Evolutionary conservation across 2,329 filamentous ascomycete genomes (phyloP).

Genomic region (Graphiopsis chlorocephala): DNA sequence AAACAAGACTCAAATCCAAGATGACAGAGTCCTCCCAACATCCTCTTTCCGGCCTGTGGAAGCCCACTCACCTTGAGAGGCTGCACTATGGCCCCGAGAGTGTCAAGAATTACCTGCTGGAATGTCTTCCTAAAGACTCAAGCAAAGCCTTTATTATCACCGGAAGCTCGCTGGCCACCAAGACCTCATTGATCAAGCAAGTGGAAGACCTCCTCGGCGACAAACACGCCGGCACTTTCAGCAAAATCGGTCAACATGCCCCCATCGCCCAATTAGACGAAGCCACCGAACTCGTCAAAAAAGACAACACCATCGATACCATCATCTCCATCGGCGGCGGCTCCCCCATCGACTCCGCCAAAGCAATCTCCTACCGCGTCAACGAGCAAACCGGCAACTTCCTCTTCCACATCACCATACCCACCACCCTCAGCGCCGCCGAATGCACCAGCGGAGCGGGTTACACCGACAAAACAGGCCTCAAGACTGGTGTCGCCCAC

Average conservation of each 20-base stretch:
- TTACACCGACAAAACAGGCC: conserved; percentile 49
- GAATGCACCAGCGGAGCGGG: conserved; percentile 55
- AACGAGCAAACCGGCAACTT: conserved; percentile 42
- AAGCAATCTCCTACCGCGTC: conserved; percentile 46
- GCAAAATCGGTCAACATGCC: conserved; percentile 55
- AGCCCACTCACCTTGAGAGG: conserved; percentile 48
- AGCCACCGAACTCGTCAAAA: conserved; percentile 47
- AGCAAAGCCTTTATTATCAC: conserved; percentile 60
- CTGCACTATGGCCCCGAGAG: conserved; percentile 51
- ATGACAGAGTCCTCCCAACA: conserved; percentile 45
- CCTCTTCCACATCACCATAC: conserved; percentile 48
- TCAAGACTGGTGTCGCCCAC: conserved; percentile 49
- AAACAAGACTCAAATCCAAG: conserved; percentile 33
- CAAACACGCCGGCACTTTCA: conserved; percentile 53
- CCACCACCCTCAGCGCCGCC: conserved; percentile 51
- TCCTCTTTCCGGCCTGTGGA: conserved; percentile 51
- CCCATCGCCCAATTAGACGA: conserved; percentile 54
- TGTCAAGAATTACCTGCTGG: conserved; percentile 47
- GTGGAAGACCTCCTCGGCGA: conserved; percentile 49
- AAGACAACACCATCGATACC: conserved; percentile 50
- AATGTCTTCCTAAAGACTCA: conserved; percentile 41
- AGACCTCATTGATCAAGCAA: conserved; percentile 52
- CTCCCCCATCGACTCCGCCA: conserved; percentile 53
- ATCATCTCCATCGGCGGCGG: conserved; percentile 57
- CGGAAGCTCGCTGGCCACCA: conserved; percentile 52